These are phyloP conservation scores for Epichloe sibirici DNA, from an alignment of 2,329 filamentous ascomycete species.

Conservation along the genomic window DNA sequence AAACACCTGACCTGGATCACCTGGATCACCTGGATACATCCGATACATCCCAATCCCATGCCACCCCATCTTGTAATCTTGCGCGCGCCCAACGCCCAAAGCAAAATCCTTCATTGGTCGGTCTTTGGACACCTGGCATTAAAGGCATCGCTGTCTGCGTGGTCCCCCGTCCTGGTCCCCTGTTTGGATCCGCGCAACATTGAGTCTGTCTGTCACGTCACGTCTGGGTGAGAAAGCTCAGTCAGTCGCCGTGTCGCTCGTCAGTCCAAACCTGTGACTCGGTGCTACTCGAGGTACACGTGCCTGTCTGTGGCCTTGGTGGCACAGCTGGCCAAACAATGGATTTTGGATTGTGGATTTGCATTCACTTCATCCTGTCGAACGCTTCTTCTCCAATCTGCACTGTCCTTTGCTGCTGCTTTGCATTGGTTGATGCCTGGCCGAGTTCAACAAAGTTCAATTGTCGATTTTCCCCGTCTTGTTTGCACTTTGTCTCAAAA, in stretches of 20 bases:
- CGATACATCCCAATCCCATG: too few relatives aligned
- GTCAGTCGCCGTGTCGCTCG: background rate
- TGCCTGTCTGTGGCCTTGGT: background rate
- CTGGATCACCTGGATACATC: background rate
- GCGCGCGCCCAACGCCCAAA: too few relatives aligned
- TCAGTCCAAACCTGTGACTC: background rate
- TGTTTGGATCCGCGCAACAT: too few relatives aligned
- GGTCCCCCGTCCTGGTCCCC: too few relatives aligned
- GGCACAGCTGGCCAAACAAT: constrained; percentile 3
- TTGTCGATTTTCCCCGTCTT: background rate
- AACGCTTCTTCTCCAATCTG: background rate
- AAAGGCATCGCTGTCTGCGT: too few relatives aligned
- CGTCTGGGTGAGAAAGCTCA: background rate
- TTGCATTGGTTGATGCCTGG: too few relatives aligned
- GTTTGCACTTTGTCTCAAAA: background rate
- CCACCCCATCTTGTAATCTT: too few relatives aligned
- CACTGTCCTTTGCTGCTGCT: background rate
- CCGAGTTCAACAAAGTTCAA: background rate
- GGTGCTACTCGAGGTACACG: constrained; percentile 1
- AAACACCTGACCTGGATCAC: background rate
- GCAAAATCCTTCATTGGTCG: too few relatives aligned
- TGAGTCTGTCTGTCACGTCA: too few relatives aligned
- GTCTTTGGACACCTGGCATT: too few relatives aligned
- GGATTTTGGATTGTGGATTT: background rate
- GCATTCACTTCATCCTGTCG: background rate